phyloP scores from a whole-genome alignment of 805 yeast genomes.

The Saccharomycopsis fibuligera region DNA sequence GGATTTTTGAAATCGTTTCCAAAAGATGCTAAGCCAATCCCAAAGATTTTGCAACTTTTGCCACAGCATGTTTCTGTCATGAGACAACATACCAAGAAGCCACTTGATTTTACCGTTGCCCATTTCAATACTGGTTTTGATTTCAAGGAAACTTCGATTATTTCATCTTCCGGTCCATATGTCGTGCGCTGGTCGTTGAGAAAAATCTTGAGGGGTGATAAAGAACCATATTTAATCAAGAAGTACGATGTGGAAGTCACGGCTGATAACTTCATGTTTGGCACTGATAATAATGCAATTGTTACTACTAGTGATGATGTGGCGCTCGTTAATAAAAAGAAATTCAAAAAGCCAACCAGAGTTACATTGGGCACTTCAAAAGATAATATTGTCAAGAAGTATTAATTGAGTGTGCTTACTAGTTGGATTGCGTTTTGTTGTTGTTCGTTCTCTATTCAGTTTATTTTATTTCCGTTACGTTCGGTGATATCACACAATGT shows the following conservation, averaged over 20 bases:
- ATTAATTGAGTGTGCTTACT: too few species aligned
- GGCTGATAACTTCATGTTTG: conserved; percentile 74
- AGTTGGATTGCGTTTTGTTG: neutral
- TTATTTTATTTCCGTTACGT: neutral
- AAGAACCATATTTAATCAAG: conserved; percentile 56
- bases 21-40: conserved; percentile 58
- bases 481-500: neutral
- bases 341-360: conserved; percentile 36
- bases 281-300: conserved; percentile 62
- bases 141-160: conserved; percentile 60
- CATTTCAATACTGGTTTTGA: conserved; percentile 68
- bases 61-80: conserved; percentile 71
- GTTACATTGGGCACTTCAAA: too few species aligned
- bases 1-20: conserved; percentile 66
- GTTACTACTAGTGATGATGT: conserved; percentile 74
- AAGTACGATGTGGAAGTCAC: conserved; percentile 55
- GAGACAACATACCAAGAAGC: conserved; percentile 40
- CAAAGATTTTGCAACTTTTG: conserved; percentile 56
- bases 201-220: conserved; percentile 47
- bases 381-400: too few species aligned
- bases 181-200: conserved; percentile 74
- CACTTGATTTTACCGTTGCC: conserved; percentile 62
- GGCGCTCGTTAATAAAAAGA: conserved; percentile 54
- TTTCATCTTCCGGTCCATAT: conserved; percentile 77
- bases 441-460: neutral